Conservation (phyloP, 768 basidiomycete species). For the Suillus lakei region DNA sequence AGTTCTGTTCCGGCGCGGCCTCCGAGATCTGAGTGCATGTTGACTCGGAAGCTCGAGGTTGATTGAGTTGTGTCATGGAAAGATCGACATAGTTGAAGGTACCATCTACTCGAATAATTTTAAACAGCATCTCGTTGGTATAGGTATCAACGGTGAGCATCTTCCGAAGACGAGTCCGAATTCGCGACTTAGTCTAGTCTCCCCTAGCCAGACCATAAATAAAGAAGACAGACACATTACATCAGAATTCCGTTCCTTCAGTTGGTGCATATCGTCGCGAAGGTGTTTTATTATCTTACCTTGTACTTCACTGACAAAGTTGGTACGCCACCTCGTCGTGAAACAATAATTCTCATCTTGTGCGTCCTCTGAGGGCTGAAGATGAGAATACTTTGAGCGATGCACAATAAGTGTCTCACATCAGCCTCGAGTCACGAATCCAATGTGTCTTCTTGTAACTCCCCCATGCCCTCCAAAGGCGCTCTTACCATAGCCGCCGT, state of each 20-base stretch:
- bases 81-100: not conserved
- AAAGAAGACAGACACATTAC: not conserved
- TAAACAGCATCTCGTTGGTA: not conserved
- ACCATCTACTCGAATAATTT: not conserved
- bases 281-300: not conserved
- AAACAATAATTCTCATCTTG: slow-evolving; percentile 48
- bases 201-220: not conserved
- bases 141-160: not conserved
- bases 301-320: not conserved
- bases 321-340: not conserved
- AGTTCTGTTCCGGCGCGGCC: not conserved
- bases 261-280: not conserved
- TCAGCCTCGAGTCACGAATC: too few relatives aligned
- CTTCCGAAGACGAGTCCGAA: not conserved
- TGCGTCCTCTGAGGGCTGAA: slow-evolving; percentile 65
- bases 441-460: slow-evolving; percentile 66
- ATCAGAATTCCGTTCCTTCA: too few relatives aligned
- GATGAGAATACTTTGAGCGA: slow-evolving; percentile 7
- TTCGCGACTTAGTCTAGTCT: not conserved
- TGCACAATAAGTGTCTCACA: slow-evolving; percentile 29
- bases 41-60: too few relatives aligned
- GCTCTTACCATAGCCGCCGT: slow-evolving; percentile 69
- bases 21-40: not conserved
- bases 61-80: not conserved
- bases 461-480: slow-evolving; percentile 83